A percentile compares a stretch with the other conserved stretches of the same genome.
Evolutionary conservation across 1,139 yeast genomes (phyloP).

Genomic region (Arxiozyma bovina): DNA sequence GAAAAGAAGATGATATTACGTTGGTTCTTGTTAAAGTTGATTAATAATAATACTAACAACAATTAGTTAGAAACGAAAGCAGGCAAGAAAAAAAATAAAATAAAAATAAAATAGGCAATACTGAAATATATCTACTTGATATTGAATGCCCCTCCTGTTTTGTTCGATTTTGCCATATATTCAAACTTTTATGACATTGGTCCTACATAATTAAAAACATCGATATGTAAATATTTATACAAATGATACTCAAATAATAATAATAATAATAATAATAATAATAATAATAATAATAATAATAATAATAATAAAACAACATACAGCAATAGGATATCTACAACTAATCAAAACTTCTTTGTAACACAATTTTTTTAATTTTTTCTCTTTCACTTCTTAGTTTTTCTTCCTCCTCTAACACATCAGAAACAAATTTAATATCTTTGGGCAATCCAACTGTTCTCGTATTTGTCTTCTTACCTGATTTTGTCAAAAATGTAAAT

Average conservation of each 20-base stretch:
- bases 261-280: no score
- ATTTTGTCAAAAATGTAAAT: conserved; percentile 46
- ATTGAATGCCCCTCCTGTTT: no score
- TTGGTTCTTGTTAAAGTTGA: conserved; percentile 60
- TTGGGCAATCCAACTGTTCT: conserved; percentile 43
- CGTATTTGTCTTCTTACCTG: conserved; percentile 41
- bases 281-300: no score
- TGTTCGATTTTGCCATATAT: no score
- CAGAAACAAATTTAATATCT: conserved; percentile 41
- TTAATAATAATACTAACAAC: conserved; percentile 13
- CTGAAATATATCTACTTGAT: background rate
- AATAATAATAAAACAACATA: no score
- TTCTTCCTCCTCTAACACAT: conserved; percentile 33
- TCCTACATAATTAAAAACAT: background rate
- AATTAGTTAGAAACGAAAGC: background rate
- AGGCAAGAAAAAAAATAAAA: no score
- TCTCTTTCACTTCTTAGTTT: conserved; percentile 32
- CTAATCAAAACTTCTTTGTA: conserved; percentile 31
- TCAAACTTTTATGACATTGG: background rate
- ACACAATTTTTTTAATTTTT: conserved; percentile 32
- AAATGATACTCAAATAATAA: background rate
- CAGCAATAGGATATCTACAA: no score
- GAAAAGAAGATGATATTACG: conserved; percentile 92
- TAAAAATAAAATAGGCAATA: no score
- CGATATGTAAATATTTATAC: background rate